phyloP scores from a whole-genome alignment of 495 filamentous ascomycete species.

The Aspergillus sclerotioniger region DNA sequence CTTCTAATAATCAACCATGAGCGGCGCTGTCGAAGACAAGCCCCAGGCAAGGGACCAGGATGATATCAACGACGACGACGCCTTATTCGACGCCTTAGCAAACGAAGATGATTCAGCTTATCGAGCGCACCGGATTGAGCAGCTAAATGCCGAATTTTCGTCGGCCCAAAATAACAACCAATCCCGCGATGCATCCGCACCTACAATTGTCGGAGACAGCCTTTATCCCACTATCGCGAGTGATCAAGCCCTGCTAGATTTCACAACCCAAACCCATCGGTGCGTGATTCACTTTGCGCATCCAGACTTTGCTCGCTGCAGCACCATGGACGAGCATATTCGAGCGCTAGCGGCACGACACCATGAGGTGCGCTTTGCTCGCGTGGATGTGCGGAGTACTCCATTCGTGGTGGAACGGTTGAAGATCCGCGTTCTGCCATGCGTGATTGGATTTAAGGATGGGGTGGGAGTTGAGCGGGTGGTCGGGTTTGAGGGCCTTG shows the following conservation, averaged over 20 bases:
- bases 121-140: conserved; percentile 67
- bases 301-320: conserved; percentile 69
- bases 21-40: neutral
- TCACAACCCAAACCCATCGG: conserved; percentile 62
- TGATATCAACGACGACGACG: conserved; percentile 60
- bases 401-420: conserved; percentile 72
- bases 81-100: conserved; percentile 68
- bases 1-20: neutral
- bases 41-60: conserved; percentile 16
- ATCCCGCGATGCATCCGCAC: conserved; percentile 21
- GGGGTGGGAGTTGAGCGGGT: conserved; percentile 66
- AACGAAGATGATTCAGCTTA: conserved; percentile 61
- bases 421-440: conserved; percentile 68
- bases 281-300: conserved; percentile 77
- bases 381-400: conserved; percentile 68
- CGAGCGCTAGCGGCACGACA: conserved; percentile 60
- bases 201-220: conserved; percentile 32
- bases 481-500: conserved; percentile 72
- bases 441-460: conserved; percentile 71
- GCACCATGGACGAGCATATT: conserved; percentile 66
- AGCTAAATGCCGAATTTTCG: conserved; percentile 63
- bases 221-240: conserved; percentile 58
- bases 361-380: conserved; percentile 66
- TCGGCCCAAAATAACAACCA: conserved; percentile 37
- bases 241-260: conserved; percentile 67